These are phyloP conservation scores for Allium sativum DNA, from an alignment of 106 monocot species.

Conservation along the genomic window DNA sequence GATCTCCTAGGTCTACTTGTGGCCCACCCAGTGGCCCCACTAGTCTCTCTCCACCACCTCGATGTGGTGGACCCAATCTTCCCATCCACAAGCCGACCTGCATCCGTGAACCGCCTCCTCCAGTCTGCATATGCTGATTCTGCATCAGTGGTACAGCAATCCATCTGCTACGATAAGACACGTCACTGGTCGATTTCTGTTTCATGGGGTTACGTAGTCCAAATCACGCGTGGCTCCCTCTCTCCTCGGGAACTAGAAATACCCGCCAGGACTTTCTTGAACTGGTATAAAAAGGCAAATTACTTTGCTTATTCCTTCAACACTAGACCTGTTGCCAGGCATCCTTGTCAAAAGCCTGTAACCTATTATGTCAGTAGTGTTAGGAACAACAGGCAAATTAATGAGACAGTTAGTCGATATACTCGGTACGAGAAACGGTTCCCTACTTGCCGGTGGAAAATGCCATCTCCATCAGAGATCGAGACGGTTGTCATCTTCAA, in stretches of 20 bases:
- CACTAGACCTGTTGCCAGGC: constrained; percentile 53
- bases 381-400: neutral
- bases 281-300: constrained; percentile 59
- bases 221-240: constrained; percentile 40
- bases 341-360: constrained; percentile 55
- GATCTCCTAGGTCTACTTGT: constrained; percentile 61
- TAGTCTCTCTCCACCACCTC: constrained; percentile 74
- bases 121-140: constrained; percentile 42
- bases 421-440: constrained; percentile 10
- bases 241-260: constrained; percentile 77
- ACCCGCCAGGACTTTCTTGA: constrained; percentile 70
- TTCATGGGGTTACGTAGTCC: constrained; percentile 77
- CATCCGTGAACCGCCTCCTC: constrained; percentile 29
- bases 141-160: constrained; percentile 65
- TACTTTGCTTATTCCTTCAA: constrained; percentile 68
- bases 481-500: constrained; percentile 55
- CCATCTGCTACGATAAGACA: constrained; percentile 50
- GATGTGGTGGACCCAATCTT: constrained; percentile 67
- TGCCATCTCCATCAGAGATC: constrained; percentile 28
- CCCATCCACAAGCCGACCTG: constrained; percentile 22
- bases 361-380: constrained; percentile 42
- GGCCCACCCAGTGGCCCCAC: constrained; percentile 65
- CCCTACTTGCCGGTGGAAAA: constrained; percentile 42
- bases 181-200: constrained; percentile 60
- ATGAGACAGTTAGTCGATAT: constrained; percentile 42